phyloP scores from a whole-genome alignment of 2,329 filamentous ascomycete species.

The Sphaerostilbella broomeana region DNA sequence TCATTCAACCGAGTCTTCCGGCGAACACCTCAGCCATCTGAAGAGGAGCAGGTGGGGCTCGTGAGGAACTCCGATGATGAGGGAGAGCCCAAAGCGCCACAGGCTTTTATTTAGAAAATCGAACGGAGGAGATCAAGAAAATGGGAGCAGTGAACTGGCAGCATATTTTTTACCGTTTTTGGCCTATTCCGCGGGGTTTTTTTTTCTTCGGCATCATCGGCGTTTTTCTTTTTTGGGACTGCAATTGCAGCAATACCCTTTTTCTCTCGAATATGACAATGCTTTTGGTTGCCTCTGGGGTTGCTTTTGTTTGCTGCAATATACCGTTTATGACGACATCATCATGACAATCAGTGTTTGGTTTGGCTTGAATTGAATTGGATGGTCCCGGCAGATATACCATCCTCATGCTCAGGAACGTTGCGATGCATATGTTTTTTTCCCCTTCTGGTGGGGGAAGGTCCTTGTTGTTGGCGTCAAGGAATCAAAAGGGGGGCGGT shows the following conservation, averaged over 20 bases:
- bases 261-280: too few relatives aligned
- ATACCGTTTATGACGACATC: too few relatives aligned
- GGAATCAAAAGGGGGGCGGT: background rate
- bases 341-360: too few relatives aligned
- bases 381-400: constrained; percentile 6
- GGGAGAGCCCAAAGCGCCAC: background rate
- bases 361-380: constrained; percentile 2
- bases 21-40: constrained; percentile 49
- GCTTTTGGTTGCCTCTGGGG: too few relatives aligned
- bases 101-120: constrained; percentile 6
- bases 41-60: constrained; percentile 76
- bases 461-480: constrained; percentile 1
- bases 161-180: too few relatives aligned
- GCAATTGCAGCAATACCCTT: too few relatives aligned
- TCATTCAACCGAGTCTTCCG: constrained; percentile 83
- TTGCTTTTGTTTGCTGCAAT: too few relatives aligned
- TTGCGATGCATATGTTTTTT: background rate
- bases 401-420: background rate
- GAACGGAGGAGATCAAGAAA: too few relatives aligned
- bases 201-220: background rate
- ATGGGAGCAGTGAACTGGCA: too few relatives aligned
- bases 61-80: constrained; percentile 52
- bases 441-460: background rate
- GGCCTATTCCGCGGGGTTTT: background rate
- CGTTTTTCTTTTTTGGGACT: too few relatives aligned